Conservation (phyloP, 805 yeast genomes). For the Kodamaea sagamina region DNA sequence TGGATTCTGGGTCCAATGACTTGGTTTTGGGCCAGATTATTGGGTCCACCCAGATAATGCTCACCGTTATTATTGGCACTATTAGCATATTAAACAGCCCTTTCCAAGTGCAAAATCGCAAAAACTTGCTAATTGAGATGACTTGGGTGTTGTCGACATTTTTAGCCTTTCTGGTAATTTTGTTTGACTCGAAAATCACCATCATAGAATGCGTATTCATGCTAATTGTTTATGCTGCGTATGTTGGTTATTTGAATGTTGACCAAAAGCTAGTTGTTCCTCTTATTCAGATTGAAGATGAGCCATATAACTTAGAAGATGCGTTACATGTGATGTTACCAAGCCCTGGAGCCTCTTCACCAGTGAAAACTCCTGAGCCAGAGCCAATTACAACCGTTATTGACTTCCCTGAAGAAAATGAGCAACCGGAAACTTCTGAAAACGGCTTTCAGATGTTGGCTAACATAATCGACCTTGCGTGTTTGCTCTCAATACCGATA, state of each 20-base stretch:
- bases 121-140: constrained; percentile 27
- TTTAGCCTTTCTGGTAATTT: constrained; percentile 27
- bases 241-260: constrained; percentile 25
- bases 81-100: constrained; percentile 28
- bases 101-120: constrained; percentile 23
- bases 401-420: background rate
- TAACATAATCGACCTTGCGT: constrained; percentile 14
- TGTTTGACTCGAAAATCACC: constrained; percentile 39
- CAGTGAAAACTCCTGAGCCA: constrained; percentile 11
- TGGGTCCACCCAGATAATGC: constrained; percentile 36
- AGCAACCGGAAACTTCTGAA: constrained; percentile 10
- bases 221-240: constrained; percentile 25
- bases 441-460: constrained; percentile 12
- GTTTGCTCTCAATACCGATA: constrained; percentile 20
- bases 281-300: constrained; percentile 3
- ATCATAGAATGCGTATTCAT: constrained; percentile 30
- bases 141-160: constrained; percentile 31
- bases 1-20: constrained; percentile 31
- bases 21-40: constrained; percentile 40
- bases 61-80: constrained; percentile 37
- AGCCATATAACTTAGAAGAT: constrained; percentile 25
- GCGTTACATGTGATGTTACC: constrained; percentile 17
- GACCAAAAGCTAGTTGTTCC: constrained; percentile 5
- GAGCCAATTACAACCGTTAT: background rate
- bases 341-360: constrained; percentile 6